Base-by-base conservation (phyloP, 2,329 filamentous ascomycete genomes). In the Blastomyces silverae region DNA sequence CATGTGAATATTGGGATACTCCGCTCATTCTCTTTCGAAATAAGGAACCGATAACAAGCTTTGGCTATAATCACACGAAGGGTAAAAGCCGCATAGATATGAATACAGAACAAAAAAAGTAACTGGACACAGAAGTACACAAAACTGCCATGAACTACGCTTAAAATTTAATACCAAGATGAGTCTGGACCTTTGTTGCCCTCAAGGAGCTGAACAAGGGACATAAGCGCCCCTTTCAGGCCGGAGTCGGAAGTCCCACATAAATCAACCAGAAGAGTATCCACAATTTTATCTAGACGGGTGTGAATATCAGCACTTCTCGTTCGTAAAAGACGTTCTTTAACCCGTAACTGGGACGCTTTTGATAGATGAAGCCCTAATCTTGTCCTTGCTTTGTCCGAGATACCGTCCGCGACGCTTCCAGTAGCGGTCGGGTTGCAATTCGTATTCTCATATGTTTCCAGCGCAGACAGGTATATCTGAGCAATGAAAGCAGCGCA, bases 191-290 rank as follows among this genome's bases (percentile, higher is more conserved):
- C 52, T 28, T 50, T 68, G 48, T 74, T 75, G 15, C 69, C 68
- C 66, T 78, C 76, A 22, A 78, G 73, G 11, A 77, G 74, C 65
- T 77, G 73, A 6, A 71, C 72, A n/a, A 78, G 66, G 25, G 77
- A 75, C 46, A 73, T 70, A 17, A 78, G 70, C 20, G 76, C 73
- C 1, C 75, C 71, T 68, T 76, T 77, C n/a, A 78, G 62, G 1
- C 70, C 75, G 52, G 72, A 72, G 39, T 77, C 75, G 2, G 72
- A 69, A 55, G 71, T 70, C 11, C 76, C 75, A n/a, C 72, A 73
- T 3, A 78, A 72, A 6, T 73, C 72, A 56, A 76, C 73, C 0
- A 78, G 65, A 2, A 78, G 64, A 22, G 76, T 73, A 48, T 78
- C 73, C n/a, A 77, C 69, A 31, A 77, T 76, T 37, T 67, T 64